Evolutionary conservation across 495 filamentous ascomycete species (phyloP).

Genomic region (Astrocystis sublimbata): DNA sequence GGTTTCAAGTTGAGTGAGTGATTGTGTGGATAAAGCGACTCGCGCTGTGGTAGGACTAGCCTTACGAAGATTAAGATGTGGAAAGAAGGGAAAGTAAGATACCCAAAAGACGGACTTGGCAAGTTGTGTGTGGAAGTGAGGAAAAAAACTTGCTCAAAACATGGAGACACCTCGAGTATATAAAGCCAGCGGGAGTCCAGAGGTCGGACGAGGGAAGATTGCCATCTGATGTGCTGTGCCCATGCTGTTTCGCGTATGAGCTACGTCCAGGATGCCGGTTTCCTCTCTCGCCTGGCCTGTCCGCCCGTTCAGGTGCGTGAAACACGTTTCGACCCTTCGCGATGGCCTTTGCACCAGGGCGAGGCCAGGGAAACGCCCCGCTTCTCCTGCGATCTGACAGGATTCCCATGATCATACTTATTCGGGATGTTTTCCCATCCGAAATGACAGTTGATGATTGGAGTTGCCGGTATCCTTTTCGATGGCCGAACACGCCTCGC

Average conservation of each 20-base stretch:
- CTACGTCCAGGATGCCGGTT: background rate
- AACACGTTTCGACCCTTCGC: conserved; percentile 42
- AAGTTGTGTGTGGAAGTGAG: conserved; percentile 25
- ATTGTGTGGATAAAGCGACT: conserved; percentile 46
- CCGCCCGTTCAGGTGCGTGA: conserved; percentile 39
- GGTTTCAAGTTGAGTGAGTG: conserved; percentile 33
- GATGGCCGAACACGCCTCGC: background rate
- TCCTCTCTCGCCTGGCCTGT: too few species aligned
- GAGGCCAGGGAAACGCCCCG: conserved; percentile 21
- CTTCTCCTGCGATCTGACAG: background rate
- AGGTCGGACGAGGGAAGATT: conserved; percentile 34
- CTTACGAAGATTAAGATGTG: conserved; percentile 42
- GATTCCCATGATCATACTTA: background rate
- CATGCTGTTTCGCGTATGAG: conserved; percentile 18
- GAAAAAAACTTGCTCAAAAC: conserved; percentile 25
- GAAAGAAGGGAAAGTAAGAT: conserved; percentile 26
- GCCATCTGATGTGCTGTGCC: conserved; percentile 23
- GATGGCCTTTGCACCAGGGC: conserved; percentile 12
- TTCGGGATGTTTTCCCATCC: background rate
- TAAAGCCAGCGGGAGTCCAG: conserved; percentile 22
- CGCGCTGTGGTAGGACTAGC: conserved; percentile 55
- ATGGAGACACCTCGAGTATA: conserved; percentile 35
- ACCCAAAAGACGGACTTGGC: conserved; percentile 23
- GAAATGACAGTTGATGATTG: conserved; percentile 18
- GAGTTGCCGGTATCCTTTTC: conserved; percentile 9